Evolutionary conservation across 805 yeast genomes (phyloP).

Genomic region (Millerozyma acaciae): DNA sequence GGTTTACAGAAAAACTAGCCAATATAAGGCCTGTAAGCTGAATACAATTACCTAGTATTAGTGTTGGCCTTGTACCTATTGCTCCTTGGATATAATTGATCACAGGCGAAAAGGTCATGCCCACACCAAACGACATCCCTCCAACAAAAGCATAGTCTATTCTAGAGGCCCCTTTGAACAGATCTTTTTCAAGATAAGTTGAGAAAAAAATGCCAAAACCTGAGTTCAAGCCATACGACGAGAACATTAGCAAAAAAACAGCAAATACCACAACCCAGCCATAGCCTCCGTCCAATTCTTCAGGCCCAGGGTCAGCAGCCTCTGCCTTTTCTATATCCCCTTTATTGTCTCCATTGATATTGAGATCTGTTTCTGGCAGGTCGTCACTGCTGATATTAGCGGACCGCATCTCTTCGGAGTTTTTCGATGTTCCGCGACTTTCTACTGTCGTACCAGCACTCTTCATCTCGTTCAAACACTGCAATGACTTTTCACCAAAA

Average conservation of each 20-base stretch:
- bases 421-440: too few species aligned
- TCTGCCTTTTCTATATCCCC: background rate
- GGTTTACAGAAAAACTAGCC: slow-evolving; percentile 54
- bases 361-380: too few species aligned
- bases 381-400: too few species aligned
- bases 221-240: slow-evolving; percentile 72
- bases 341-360: background rate
- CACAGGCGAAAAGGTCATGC: slow-evolving; percentile 49
- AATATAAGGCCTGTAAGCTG: slow-evolving; percentile 55
- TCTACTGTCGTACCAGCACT: too few species aligned
- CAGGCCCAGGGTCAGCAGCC: background rate
- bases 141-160: slow-evolving; percentile 65
- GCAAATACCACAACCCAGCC: slow-evolving; percentile 63
- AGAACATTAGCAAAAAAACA: slow-evolving; percentile 47
- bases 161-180: slow-evolving; percentile 52
- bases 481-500: too few species aligned
- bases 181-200: slow-evolving; percentile 46
- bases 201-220: slow-evolving; percentile 64
- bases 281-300: slow-evolving; percentile 53
- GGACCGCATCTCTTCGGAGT: too few species aligned
- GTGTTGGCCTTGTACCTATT: slow-evolving; percentile 38
- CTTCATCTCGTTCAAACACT: too few species aligned
- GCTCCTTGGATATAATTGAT: slow-evolving; percentile 44
- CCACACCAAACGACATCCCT: slow-evolving; percentile 60
- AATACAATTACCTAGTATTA: slow-evolving; percentile 44